Evolutionary conservation across 768 basidiomycete genomes (phyloP), one percentile per base, ranked within the genome.

Genomic region (Hygrocybe coccinea): DNA sequence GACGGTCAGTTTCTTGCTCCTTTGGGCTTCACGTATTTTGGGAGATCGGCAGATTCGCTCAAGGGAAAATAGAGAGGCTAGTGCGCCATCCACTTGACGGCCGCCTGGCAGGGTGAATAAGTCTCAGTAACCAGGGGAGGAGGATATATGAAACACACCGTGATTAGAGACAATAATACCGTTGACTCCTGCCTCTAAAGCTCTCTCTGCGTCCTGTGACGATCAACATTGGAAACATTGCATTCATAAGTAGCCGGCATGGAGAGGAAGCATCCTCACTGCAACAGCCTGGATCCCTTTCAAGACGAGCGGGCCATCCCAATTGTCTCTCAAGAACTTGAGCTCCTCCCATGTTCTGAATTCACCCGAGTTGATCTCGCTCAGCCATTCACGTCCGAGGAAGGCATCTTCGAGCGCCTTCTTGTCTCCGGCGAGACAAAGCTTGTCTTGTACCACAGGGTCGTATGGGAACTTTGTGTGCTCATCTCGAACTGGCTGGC

Each of bases 91-190:
- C 5, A 89, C 72, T 64, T 89, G 86, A 19, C 87, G 79, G 4
- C 85, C 86, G 33, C 87, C 86, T 87, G 48, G n/a, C n/a, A 1
- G 47, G 25, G 15, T 12, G 6, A 21, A 14, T 33, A 25, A 22
- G 35, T 37, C 55, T 2, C 21, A 8, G 41, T 36, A 25, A 52
- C 9, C 17, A 46, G 24, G 29, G 22, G 33, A 19, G n/a, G 17
- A 25, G 12, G 19, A 44, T 17, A 38, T 15, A 24, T 41, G 12
- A 11, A 11, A 62, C 75, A 29, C 47, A 86, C 86, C 87, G 59
- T 91, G 89, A 63, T 91, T 93, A 9, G 87, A 89, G 14, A 91
- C 85, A 47, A 92, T 67, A 56, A 92, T 86, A 1, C 87, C 89
- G 54, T 91, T 79, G 12, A 83, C 75, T 1, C 86, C 81, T 17